A percentile compares a stretch with the other conserved stretches of the same genome.
These are phyloP conservation scores for Oryza nivara DNA, from an alignment of 176 grass and related monocot genomes.

Conservation along the genomic window DNA sequence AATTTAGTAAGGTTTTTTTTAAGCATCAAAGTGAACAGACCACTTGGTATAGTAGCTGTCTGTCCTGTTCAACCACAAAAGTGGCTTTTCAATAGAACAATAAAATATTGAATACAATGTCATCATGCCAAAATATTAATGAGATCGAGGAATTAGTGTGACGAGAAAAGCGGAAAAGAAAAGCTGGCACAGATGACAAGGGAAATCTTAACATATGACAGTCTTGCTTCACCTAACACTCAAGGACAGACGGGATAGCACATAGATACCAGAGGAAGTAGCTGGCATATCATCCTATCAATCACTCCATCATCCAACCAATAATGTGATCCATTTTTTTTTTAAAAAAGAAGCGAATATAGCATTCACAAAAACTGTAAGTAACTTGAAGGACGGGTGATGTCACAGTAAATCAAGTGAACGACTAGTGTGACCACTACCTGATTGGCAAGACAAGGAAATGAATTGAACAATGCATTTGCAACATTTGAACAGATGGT, in stretches of 20 bases:
- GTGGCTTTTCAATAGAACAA: background rate
- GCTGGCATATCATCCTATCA: slow-evolving; percentile 38
- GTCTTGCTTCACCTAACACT: slow-evolving; percentile 43
- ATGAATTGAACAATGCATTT: slow-evolving; percentile 17
- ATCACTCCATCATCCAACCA: slow-evolving; percentile 35
- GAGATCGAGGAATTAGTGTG: background rate
- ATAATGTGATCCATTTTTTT: slow-evolving; percentile 7
- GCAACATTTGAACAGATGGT: slow-evolving; percentile 3
- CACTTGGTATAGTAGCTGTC: background rate
- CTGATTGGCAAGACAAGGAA: slow-evolving; percentile 5
- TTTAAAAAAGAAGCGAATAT: background rate
- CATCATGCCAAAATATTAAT: background rate
- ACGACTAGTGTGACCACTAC: background rate
- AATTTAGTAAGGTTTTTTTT: no score
- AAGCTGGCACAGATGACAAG: background rate
- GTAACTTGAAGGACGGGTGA: background rate
- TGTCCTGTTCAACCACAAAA: background rate
- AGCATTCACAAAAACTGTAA: background rate
- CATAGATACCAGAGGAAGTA: slow-evolving; percentile 38
- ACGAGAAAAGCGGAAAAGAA: background rate
- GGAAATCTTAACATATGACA: slow-evolving; percentile 26
- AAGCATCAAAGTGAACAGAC: no score
- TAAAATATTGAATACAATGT: background rate
- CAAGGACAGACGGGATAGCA: slow-evolving; percentile 27
- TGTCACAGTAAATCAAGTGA: background rate